Conservation (phyloP, 139 green algal genomes). For the Micractinium sp. region DNA sequence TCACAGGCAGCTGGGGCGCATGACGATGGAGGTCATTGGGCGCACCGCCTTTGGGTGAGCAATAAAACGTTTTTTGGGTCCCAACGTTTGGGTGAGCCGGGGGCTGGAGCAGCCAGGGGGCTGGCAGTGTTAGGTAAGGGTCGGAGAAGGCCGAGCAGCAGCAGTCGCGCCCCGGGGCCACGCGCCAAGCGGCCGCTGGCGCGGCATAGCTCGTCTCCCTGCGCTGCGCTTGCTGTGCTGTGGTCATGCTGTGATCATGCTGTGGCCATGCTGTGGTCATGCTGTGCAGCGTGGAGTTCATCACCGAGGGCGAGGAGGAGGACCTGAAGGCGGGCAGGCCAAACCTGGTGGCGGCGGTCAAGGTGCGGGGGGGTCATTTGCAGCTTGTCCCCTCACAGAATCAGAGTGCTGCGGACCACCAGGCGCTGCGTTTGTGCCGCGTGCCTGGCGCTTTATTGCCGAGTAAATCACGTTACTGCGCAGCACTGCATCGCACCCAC, state of each 20-base stretch:
- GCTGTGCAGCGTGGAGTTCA: constrained; percentile 11
- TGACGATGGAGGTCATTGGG: constrained; percentile 50
- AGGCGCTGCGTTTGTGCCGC: background rate
- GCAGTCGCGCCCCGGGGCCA: no score
- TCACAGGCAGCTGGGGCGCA: constrained; percentile 23
- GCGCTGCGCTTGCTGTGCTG: background rate
- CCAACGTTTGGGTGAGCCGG: no score
- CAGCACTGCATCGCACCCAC: no score
- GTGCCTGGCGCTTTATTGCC: no score
- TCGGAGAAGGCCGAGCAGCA: no score
- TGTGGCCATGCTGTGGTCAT: background rate
- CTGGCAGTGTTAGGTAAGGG: no score
- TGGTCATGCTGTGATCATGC: background rate
- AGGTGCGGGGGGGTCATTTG: background rate
- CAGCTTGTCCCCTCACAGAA: no score
- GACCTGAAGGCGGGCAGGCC: background rate
- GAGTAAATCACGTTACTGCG: no score
- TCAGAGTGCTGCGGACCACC: no score
- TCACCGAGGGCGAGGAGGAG: constrained; percentile 3
- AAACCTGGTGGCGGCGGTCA: constrained; percentile 24
- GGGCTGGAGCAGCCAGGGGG: no score
- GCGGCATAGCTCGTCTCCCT: background rate
- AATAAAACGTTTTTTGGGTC: no score
- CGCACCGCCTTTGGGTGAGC: constrained; percentile 37
- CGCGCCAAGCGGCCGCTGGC: no score